Base-by-base conservation (phyloP, 106 monocot species). In the Acorus calamus region DNA sequence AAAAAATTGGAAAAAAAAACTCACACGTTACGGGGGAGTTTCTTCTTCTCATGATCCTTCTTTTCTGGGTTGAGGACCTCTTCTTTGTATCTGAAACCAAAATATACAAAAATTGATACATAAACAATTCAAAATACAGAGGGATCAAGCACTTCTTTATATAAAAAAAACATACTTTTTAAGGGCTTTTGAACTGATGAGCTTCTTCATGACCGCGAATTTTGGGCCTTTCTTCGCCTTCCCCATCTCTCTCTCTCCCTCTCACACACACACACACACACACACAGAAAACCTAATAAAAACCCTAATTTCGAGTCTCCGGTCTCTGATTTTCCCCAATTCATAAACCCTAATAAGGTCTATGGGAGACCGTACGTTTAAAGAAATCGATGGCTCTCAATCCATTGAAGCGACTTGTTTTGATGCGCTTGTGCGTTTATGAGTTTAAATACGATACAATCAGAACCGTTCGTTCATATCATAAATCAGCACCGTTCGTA, bases 21-120 rank as follows among this genome's bases (percentile, higher is more conserved):
- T 56, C 64, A 93, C 93, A 85, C 93, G 56, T 88, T 88, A 55
- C 74, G 82, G 8, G 88, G 82, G 48, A 93, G 85, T 59, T 88
- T 93, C 62, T 88, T 80, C 79, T 82, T 84, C 42, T 74, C 65
- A 0, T 68, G 65, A 53, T 93, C 85, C 65, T 89, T 94, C 75
- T 77, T 84, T 7, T 71, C 71, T 42, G 86, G 94, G 73, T 94
- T 89, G 64, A 94, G 63, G 44, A 88, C 71, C 51, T 85, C 87
- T 52, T 87, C 81, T 57, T 85, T 85, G 76, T 93, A 72, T 63
- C 83, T 84, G 56, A 11, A 4, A 47, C 3, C 13, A 59, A 57
- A 1, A 52, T 4, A 53, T 4, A 3, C 5, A 49, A 50, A 66
- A n/a, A 50, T 45, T 3, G 42, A 41, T 44, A 41, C 5, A 49